Evolutionary conservation across 495 filamentous ascomycete genomes (phyloP), one percentile per base, ranked within the genome.

Genomic region (Platismatia glauca): DNA sequence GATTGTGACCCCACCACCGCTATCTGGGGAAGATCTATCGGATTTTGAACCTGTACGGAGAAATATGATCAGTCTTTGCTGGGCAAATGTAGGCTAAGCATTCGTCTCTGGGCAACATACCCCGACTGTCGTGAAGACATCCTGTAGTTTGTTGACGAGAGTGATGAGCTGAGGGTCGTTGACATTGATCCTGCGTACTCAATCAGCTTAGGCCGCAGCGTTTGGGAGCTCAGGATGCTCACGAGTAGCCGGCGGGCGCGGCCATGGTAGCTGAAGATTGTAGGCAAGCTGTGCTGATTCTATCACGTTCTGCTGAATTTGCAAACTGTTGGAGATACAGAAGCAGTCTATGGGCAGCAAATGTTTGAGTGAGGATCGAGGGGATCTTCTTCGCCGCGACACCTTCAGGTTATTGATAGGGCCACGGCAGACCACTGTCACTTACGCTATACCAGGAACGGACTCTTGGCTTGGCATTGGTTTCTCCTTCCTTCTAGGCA

Each of bases 21-120:
- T 76, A 99, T 99, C 80, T 99, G 95, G 33, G 95, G 95, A 63
- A 99, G 77, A 81, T 99, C 95, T 80, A 99, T 99, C 53, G 95
- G 95, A 76, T 99, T 99, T 81, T 96, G 88, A 55, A 90, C 87
- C 87, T 90, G 67, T 55, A n/a, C 43, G 55, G 58, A 33, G 37
- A 8, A 66, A 58, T 58, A 62, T 20, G 57, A 27, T 65, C 35
- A 67, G 65, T 43, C 52, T 50, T 43, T 7, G 35, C 15, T 13
- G 38, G 24, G 61, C 55, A 20, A 16, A 20, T 22, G 39, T 22
- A 24, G 3, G 8, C 31, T 7, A 9, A 33, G 29, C n/a, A 18
- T 46, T 7, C 18, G 7, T 20, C 6, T 11, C 7, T 4, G 56
- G 44, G 66, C 69, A 56, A 86, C 88, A 80, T 81, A 99, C 94